A percentile compares a stretch with the other conserved stretches of the same genome.
phyloP scores from a whole-genome alignment of 2,329 filamentous ascomycete species.

The Nothopassalora personata region DNA sequence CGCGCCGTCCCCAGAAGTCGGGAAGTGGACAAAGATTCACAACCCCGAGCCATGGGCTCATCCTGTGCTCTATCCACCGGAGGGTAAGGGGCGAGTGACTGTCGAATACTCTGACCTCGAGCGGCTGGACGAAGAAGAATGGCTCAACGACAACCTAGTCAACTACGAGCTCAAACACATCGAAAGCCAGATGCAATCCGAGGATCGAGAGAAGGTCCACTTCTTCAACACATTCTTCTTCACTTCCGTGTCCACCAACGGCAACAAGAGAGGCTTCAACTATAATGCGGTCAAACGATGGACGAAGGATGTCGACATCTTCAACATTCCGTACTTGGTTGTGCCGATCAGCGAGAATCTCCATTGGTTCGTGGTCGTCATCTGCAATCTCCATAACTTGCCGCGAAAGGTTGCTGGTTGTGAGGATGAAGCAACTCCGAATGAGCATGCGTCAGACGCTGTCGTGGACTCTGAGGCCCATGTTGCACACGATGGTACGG shows the following conservation, averaged over 20 bases:
- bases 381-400: conserved; percentile 72
- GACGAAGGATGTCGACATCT: conserved; percentile 75
- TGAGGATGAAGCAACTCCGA: conserved; percentile 7
- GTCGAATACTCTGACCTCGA: conserved; percentile 69
- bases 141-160: conserved; percentile 88
- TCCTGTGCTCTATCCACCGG: conserved; percentile 58
- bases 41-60: conserved; percentile 25
- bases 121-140: conserved; percentile 76
- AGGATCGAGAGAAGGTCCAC: conserved; percentile 58
- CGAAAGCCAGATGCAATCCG: conserved; percentile 27
- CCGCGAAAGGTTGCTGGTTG: conserved; percentile 17
- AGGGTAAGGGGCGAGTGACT: conserved; percentile 54
- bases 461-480: neutral
- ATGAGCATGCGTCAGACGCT: neutral
- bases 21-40: conserved; percentile 24
- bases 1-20: conserved; percentile 9
- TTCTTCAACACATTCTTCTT: conserved; percentile 95
- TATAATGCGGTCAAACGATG: conserved; percentile 81
- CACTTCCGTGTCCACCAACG: conserved; percentile 59
- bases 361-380: conserved; percentile 95
- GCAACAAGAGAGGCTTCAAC: conserved; percentile 59
- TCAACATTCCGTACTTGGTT: conserved; percentile 80
- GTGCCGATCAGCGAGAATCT: conserved; percentile 80
- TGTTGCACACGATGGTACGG: neutral
- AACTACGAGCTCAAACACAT: conserved; percentile 69